phyloP scores from a whole-genome alignment of 352 stramenopile species.

The Phytophthora pini region DNA sequence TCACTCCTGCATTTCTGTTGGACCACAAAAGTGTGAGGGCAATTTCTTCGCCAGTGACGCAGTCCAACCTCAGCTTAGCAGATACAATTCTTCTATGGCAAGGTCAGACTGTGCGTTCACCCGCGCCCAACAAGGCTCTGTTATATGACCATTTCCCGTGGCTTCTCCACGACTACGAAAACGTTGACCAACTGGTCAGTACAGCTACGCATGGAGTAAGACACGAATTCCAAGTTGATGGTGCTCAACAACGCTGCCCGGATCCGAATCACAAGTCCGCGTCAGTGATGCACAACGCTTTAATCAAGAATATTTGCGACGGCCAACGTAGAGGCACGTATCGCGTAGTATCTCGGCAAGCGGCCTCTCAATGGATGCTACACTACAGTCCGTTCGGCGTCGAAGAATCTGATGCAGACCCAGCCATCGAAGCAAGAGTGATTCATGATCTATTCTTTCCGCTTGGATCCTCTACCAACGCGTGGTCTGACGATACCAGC shows the following conservation, averaged over 20 bases:
- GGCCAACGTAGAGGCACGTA: neutral
- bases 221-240: neutral
- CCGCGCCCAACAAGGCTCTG: neutral
- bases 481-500: neutral
- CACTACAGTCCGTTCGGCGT: constrained; percentile 12
- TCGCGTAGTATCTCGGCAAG: neutral
- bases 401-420: neutral
- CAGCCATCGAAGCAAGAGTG: constrained; percentile 1
- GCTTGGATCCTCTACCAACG: neutral
- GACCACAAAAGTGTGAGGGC: no score
- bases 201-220: neutral
- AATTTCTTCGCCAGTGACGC: no score
- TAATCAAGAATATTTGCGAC: constrained; percentile 1
- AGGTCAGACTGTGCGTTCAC: neutral
- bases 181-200: neutral
- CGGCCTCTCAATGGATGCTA: neutral
- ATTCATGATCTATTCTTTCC: constrained; percentile 6
- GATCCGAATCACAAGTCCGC: neutral
- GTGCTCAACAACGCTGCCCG: no score
- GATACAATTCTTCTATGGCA: no score
- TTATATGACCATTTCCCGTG: neutral
- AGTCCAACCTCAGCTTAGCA: no score
- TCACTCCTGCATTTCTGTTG: no score
- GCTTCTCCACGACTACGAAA: neutral
- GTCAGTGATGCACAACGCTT: neutral